phyloP scores from a whole-genome alignment of 257 asterid species.

The Gynochthodes officinalis region DNA sequence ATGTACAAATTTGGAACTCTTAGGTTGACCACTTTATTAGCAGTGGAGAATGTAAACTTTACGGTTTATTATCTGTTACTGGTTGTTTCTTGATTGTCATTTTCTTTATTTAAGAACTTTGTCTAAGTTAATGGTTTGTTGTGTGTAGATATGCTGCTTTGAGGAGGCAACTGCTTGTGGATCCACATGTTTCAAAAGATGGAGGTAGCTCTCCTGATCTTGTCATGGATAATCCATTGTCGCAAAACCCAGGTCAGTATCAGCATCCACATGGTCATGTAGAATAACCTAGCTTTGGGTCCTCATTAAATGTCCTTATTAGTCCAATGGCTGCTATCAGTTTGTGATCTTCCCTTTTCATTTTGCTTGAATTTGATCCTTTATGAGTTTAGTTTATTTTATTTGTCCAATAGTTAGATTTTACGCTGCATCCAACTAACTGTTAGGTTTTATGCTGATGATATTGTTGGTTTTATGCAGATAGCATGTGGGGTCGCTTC shows the following conservation, averaged over 20 bases:
- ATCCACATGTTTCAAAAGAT: slow-evolving; percentile 77
- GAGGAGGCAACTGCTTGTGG: slow-evolving; percentile 85
- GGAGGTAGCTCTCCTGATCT: slow-evolving; percentile 70
- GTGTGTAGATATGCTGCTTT: slow-evolving; percentile 71
- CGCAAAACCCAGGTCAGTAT: slow-evolving; percentile 77
- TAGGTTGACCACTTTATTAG: too few species aligned
- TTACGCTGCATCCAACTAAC: background rate
- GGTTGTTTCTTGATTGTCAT: background rate
- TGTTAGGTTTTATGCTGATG: background rate
- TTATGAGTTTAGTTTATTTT: background rate
- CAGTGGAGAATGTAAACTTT: background rate
- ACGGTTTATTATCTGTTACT: background rate
- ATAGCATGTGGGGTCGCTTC: slow-evolving; percentile 99
- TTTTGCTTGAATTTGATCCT: background rate
- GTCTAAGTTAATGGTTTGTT: background rate
- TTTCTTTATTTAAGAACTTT: slow-evolving; percentile 2
- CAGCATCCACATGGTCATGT: background rate
- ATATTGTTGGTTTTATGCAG: slow-evolving; percentile 30
- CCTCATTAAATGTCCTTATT: background rate
- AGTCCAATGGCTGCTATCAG: background rate
- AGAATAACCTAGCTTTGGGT: background rate
- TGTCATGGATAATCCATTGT: slow-evolving; percentile 87
- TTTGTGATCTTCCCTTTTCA: background rate
- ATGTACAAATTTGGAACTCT: background rate
- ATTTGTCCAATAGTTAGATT: background rate